phyloP scores from a whole-genome alignment of 345 rosid genomes.

The Melaleuca quinquenervia region DNA sequence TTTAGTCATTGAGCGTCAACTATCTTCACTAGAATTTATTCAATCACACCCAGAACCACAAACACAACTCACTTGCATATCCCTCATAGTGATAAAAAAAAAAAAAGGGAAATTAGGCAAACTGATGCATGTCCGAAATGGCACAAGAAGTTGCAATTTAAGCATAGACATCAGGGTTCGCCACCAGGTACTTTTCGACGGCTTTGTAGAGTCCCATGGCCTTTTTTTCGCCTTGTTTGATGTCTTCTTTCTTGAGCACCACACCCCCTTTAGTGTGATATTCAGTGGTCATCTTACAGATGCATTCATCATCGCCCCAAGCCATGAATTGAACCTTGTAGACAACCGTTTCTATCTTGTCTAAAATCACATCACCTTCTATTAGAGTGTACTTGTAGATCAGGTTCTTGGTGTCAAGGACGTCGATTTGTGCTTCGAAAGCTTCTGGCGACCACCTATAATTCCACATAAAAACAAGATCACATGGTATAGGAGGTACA shows the following conservation, averaged over 20 bases:
- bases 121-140: not conserved
- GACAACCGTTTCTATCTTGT: conserved; percentile 9
- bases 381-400: conserved; percentile 12
- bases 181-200: conserved; percentile 15
- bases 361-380: conserved; percentile 11
- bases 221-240: conserved; percentile 4
- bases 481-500: not conserved
- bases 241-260: conserved; percentile 9
- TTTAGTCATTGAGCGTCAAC: not conserved
- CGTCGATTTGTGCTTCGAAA: conserved; percentile 18
- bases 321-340: conserved; percentile 16
- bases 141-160: not conserved
- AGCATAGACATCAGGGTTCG: conserved; percentile 12
- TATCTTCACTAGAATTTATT: not conserved
- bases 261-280: conserved; percentile 6
- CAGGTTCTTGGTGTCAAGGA: conserved; percentile 8
- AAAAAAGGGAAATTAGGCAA: not conserved
- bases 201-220: conserved; percentile 4
- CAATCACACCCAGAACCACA: not conserved
- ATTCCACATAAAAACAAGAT: not conserved
- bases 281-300: conserved; percentile 9
- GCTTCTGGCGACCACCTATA: not conserved
- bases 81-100: not conserved
- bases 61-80: not conserved
- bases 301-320: conserved; percentile 4